phyloP scores from a whole-genome alignment of 1,139 yeast species.

The Taphrina confusa region DNA sequence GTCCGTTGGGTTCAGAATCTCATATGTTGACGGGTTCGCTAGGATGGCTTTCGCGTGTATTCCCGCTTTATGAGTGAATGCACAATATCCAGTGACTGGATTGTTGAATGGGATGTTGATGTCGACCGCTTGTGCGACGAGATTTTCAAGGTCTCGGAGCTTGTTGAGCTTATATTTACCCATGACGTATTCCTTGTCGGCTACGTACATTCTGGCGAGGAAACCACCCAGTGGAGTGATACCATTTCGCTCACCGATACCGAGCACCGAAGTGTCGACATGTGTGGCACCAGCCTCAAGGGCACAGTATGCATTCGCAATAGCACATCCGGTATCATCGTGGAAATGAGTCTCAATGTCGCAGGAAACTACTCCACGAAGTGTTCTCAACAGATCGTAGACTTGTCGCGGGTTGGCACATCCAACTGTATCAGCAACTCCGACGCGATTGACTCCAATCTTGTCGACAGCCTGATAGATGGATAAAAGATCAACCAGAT shows the following conservation, averaged over 20 bases:
- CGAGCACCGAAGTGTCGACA: constrained; percentile 92
- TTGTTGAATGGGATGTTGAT: constrained; percentile 97
- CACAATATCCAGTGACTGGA: constrained; percentile 99
- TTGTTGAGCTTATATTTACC: constrained; percentile 94
- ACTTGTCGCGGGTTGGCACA: constrained; percentile 99
- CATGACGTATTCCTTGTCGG: constrained; percentile 93
- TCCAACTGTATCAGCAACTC: constrained; percentile 99
- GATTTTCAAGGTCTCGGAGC: constrained; percentile 90
- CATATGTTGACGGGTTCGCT: constrained; percentile 97
- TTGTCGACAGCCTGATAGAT: constrained; percentile 95
- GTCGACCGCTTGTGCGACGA: constrained; percentile 96
- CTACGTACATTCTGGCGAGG: constrained; percentile 99
- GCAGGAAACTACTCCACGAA: constrained; percentile 90
- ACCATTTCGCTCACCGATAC: constrained; percentile 99
- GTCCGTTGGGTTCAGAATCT: constrained; percentile 90
- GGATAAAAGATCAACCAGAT: constrained; percentile 89
- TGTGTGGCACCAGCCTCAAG: constrained; percentile 96
- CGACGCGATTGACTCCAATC: constrained; percentile 97
- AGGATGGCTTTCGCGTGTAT: constrained; percentile 98
- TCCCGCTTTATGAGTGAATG: constrained; percentile 99
- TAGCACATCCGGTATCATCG: constrained; percentile 98
- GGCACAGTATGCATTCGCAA: constrained; percentile 97
- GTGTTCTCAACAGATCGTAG: constrained; percentile 90
- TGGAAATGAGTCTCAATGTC: constrained; percentile 99
- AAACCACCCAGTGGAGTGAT: constrained; percentile 96